Evolutionary conservation across 1,284 basidiomycete genomes (phyloP), one percentile per base, ranked within the genome.

Genomic region (Melampsora occidentalis): DNA sequence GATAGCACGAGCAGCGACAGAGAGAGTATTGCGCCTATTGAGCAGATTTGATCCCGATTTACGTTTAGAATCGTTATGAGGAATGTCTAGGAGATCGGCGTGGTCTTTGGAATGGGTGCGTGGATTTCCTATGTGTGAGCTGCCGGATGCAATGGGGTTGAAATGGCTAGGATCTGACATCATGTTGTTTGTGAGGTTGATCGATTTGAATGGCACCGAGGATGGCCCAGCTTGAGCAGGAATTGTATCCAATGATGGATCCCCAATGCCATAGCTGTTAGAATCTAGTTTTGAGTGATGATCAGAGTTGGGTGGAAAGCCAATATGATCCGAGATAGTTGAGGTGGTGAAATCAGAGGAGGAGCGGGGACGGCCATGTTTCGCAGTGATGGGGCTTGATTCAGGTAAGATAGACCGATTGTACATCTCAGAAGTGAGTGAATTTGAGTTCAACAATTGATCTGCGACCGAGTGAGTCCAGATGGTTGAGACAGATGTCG

Each of bases 1-100:
- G 6, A 94, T 79, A 1, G 59, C 70, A 0, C 59, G 57, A 16
- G 77, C 75, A 14, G 78, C 79, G 2, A 72, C 62, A 25, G 62
- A 28, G 33, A 63, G 62, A 28, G 62, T 63, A 39, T 63, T 63
- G 7, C 33, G 28, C 33, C 31, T 63, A n/a, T 63, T 63, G 28
- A 39, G 62, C 20, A 31, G 62, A 1, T n/a, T 57, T 28, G 42
- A 46, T 46, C 42, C 42, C 42, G 42, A 46, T 10, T 46, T 46
- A 46, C 42, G 42, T 46, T 46, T 46, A 10, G 14, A 14, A 46
- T 46, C 12, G 42, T 14, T 16, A 46, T 46, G 9, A 10, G 42
- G 35, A 39, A 39, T 16, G 14, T 46, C 14, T 12, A 46, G 14
- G 12, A 12, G 42, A 46, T 46, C 42, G 42, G 42, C 42, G 14